Evolutionary conservation across 2,329 filamentous ascomycete species (phyloP).

Genomic region (Curvularia sp.): DNA sequence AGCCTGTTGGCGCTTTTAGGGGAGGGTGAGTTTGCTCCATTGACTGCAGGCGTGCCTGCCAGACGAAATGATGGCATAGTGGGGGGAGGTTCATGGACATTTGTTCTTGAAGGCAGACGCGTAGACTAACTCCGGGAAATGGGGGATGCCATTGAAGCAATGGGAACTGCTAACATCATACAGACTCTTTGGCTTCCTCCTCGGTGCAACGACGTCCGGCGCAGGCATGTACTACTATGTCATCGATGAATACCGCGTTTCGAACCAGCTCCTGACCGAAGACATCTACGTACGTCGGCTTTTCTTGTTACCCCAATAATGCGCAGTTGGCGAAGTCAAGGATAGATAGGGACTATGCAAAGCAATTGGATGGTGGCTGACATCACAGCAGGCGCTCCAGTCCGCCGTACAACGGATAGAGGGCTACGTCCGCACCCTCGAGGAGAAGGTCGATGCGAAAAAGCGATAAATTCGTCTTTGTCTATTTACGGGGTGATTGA

Average conservation of each 20-base stretch:
- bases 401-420: conserved; percentile 85
- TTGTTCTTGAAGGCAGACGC: neutral
- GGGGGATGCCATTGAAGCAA: neutral
- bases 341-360: neutral
- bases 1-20: conserved; percentile 73
- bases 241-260: conserved; percentile 89
- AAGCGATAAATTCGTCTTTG: conserved; percentile 20
- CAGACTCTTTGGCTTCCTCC: conserved; percentile 90
- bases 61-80: neutral
- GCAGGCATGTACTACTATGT: conserved; percentile 90
- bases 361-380: conserved; percentile 22
- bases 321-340: neutral
- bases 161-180: conserved; percentile 4
- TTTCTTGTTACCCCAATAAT: neutral
- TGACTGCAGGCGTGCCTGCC: neutral
- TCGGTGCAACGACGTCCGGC: conserved; percentile 81
- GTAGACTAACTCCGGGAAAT: neutral
- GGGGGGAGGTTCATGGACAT: neutral
- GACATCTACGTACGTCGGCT: conserved; percentile 87
- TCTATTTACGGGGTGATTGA: neutral
- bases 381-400: conserved; percentile 71
- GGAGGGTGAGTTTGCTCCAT: conserved; percentile 66
- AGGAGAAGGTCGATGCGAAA: conserved; percentile 73
- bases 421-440: conserved; percentile 80
- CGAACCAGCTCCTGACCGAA: conserved; percentile 91